These are phyloP conservation scores for Pulveroboletus frians DNA, from an alignment of 768 basidiomycete species.

Conservation along the genomic window DNA sequence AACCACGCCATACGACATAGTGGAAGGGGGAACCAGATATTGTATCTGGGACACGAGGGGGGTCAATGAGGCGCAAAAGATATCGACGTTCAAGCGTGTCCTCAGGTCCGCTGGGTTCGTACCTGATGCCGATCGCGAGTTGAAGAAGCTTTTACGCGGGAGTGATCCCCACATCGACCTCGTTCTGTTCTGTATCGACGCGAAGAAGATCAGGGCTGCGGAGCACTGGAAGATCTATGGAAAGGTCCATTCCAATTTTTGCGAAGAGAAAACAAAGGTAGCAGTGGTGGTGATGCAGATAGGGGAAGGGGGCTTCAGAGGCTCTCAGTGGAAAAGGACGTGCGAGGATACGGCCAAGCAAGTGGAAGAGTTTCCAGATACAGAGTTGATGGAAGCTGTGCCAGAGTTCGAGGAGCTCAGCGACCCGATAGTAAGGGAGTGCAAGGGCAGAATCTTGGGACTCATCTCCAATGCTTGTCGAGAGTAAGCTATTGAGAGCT, in stretches of 20 bases:
- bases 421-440: constrained; percentile 14
- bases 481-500: neutral
- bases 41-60: constrained; percentile 25
- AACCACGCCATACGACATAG: constrained; percentile 6
- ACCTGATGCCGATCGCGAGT: constrained; percentile 15
- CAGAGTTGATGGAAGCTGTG: constrained; percentile 16
- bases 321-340: constrained; percentile 14
- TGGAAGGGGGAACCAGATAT: constrained; percentile 4
- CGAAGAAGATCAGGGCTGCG: constrained; percentile 13
- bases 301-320: constrained; percentile 3
- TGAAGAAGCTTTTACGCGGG: constrained; percentile 14
- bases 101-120: neutral
- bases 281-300: constrained; percentile 18
- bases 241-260: constrained; percentile 16
- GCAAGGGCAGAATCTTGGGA: constrained; percentile 17
- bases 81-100: neutral
- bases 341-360: constrained; percentile 8
- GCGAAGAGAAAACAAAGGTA: constrained; percentile 4
- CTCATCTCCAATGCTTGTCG: constrained; percentile 17
- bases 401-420: constrained; percentile 10
- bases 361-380: constrained; percentile 9
- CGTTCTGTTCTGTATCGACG: constrained; percentile 21
- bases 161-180: constrained; percentile 11
- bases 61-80: constrained; percentile 17
- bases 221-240: constrained; percentile 20